phyloP scores from a whole-genome alignment of 2,329 filamentous ascomycete genomes.

The Knoxdaviesia capensis region DNA sequence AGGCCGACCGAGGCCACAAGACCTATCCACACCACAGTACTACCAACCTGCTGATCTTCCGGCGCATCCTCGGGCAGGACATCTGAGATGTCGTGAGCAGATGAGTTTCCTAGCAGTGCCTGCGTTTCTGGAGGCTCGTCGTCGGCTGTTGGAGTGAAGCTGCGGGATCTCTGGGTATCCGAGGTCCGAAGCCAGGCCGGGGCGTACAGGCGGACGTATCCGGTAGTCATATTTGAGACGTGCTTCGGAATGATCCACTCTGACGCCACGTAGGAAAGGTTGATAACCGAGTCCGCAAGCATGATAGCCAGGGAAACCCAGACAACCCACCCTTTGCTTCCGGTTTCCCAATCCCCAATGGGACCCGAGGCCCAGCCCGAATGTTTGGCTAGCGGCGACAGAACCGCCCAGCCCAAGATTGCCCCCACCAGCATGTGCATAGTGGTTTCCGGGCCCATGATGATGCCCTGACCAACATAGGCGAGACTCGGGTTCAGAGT shows the following conservation, averaged over 20 bases:
- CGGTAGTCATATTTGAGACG: conserved; percentile 30
- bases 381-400: conserved; percentile 74
- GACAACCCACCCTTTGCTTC: conserved; percentile 96
- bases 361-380: conserved; percentile 77
- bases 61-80: conserved; percentile 52
- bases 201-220: conserved; percentile 1
- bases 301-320: conserved; percentile 95
- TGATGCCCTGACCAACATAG: conserved; percentile 92
- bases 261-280: conserved; percentile 53
- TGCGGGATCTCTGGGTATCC: neutral
- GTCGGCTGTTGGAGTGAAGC: neutral
- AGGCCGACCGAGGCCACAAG: conserved; percentile 57
- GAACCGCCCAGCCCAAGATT: conserved; percentile 69
- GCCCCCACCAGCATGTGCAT: conserved; percentile 90
- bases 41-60: conserved; percentile 59
- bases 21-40: conserved; percentile 49
- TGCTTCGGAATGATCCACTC: no score
- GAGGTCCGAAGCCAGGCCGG: conserved; percentile 2
- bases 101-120: conserved; percentile 1
- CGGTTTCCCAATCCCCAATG: conserved; percentile 73
- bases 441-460: conserved; percentile 93
- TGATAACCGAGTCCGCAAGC: conserved; percentile 82
- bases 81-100: conserved; percentile 3
- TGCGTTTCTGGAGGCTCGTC: neutral
- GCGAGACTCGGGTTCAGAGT: conserved; percentile 92